A percentile compares a stretch with the other conserved stretches of the same genome.
Conservation (phyloP, 2,329 filamentous ascomycete genomes). For the Calonectria hongkongensis region DNA sequence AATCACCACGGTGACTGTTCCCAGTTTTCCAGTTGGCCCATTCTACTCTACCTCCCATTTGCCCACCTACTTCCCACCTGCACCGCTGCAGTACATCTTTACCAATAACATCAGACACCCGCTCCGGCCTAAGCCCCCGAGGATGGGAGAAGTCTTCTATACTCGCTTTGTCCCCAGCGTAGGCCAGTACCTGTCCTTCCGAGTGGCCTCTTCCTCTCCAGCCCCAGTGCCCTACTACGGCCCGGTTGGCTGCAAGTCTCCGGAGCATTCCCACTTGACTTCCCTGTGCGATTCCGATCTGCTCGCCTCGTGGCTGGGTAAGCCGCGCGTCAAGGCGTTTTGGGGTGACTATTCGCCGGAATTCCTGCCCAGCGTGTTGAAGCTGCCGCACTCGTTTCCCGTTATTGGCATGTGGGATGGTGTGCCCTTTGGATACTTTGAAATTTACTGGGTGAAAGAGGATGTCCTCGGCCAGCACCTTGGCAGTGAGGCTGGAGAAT, state of each 20-base stretch:
- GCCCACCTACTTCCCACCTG: constrained; percentile 92
- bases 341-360: constrained; percentile 83
- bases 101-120: constrained; percentile 90
- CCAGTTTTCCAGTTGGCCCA: constrained; percentile 74
- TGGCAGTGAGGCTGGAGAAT: constrained; percentile 81
- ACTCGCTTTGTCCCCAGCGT: constrained; percentile 89
- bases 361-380: constrained; percentile 81
- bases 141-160: constrained; percentile 94
- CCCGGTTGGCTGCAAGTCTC: constrained; percentile 67
- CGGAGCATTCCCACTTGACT: constrained; percentile 63
- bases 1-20: constrained; percentile 56
- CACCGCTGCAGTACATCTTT: constrained; percentile 86
- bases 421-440: constrained; percentile 96
- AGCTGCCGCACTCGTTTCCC: constrained; percentile 86
- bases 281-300: constrained; percentile 74
- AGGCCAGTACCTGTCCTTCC: constrained; percentile 90
- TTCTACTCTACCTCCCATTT: constrained; percentile 90
- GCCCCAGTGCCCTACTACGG: constrained; percentile 79
- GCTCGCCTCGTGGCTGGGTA: constrained; percentile 91
- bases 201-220: constrained; percentile 83
- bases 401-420: constrained; percentile 96
- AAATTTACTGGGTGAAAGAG: constrained; percentile 99
- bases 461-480: constrained; percentile 84
- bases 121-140: constrained; percentile 88
- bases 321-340: constrained; percentile 86